Percentiles rank a stretch among this genome's conserved stretches.
Conservation (phyloP, 805 yeast species). For the Wickerhamomyces strasburgensis region DNA sequence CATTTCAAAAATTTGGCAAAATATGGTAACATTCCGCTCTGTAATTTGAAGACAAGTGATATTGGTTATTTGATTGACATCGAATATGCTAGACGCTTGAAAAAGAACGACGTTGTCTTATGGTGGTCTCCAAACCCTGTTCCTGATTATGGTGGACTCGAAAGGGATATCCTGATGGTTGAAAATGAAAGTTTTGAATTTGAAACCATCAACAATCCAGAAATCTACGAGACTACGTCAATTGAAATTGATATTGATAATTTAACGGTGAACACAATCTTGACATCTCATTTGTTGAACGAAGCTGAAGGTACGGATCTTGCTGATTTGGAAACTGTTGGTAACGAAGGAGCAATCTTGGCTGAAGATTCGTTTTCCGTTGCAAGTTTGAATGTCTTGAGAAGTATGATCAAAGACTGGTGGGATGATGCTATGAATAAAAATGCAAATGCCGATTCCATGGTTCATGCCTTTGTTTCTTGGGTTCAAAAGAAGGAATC, state of each 20-base stretch:
- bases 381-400: slow-evolving; percentile 64
- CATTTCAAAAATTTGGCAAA: slow-evolving; percentile 61
- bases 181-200: slow-evolving; percentile 60
- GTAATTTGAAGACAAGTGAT: slow-evolving; percentile 78
- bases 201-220: slow-evolving; percentile 72
- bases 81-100: slow-evolving; percentile 74
- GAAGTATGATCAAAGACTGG: slow-evolving; percentile 79
- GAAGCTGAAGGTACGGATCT: slow-evolving; percentile 85
- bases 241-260: slow-evolving; percentile 77
- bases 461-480: slow-evolving; percentile 72
- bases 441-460: slow-evolving; percentile 69
- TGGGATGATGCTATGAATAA: slow-evolving; percentile 83
- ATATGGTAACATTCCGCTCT: slow-evolving; percentile 78
- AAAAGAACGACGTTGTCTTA: slow-evolving; percentile 59
- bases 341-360: slow-evolving; percentile 34
- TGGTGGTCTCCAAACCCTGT: slow-evolving; percentile 90
- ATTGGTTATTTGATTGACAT: slow-evolving; percentile 78
- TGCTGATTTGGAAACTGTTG: slow-evolving; percentile 41
- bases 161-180: slow-evolving; percentile 47
- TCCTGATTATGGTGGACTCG: slow-evolving; percentile 83
- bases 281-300: slow-evolving; percentile 77
- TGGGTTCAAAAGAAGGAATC: slow-evolving; percentile 85
- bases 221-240: slow-evolving; percentile 70
- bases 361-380: slow-evolving; percentile 82
- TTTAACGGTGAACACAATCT: slow-evolving; percentile 76